These are phyloP conservation scores for Puccinia brachypodii DNA, from an alignment of 1,284 basidiomycete species.

Conservation along the genomic window DNA sequence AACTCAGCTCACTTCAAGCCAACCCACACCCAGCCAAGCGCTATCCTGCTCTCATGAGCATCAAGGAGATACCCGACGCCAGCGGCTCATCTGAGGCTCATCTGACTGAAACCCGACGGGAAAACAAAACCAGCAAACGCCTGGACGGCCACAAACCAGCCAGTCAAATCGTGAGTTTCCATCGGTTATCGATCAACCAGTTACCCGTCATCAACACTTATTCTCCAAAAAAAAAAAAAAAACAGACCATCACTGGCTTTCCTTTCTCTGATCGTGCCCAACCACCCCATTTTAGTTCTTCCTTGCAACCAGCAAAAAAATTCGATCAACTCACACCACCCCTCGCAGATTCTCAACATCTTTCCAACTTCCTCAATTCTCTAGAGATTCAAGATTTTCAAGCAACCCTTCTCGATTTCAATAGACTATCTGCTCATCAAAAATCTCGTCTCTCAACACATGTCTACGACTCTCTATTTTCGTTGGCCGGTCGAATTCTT, in stretches of 20 bases:
- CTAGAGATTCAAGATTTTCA: constrained; percentile 20
- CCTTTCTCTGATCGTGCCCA: not conserved
- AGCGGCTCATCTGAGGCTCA: not conserved
- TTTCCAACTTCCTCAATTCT: not conserved
- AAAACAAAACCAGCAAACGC: not conserved
- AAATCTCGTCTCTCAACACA: constrained; percentile 26
- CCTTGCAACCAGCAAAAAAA: not conserved
- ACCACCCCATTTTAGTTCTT: not conserved
- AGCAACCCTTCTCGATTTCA: not conserved
- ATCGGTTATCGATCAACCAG: not conserved
- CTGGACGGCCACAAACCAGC: too few relatives aligned
- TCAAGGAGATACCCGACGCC: not conserved
- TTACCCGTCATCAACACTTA: not conserved
- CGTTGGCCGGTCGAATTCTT: not conserved
- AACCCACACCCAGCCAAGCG: not conserved
- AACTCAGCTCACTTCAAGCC: not conserved
- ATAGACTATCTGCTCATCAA: not conserved
- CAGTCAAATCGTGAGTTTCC: not conserved
- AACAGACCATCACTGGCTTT: not conserved
- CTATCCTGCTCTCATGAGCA: not conserved
- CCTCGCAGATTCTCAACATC: not conserved
- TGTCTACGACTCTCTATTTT: constrained; percentile 24
- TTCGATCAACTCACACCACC: not conserved
- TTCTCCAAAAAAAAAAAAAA: not conserved
- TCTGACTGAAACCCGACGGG: not conserved